Base-by-base conservation (phyloP, 441 rosid genomes). In the Hura crepitans region DNA sequence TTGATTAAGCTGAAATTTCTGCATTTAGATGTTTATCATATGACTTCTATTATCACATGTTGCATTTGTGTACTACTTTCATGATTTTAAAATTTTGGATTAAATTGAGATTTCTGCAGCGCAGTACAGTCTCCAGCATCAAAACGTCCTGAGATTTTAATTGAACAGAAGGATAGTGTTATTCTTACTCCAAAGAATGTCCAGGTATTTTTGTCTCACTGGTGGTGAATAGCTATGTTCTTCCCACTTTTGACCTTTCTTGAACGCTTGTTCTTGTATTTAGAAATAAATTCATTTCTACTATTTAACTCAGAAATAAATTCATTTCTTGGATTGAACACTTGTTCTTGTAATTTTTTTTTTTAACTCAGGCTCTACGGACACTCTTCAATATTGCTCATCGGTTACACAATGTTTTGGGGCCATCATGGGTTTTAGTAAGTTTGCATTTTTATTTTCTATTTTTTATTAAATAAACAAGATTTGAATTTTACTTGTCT, bases 381-480 rank as follows among this genome's bases (percentile, higher is more conserved):
- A 96, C 99, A 68, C 98, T 96, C 78, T 96, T 96, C 84, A 96
- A 96, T 77, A 76, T 96, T 72, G 91, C 98, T 76, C 98, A 91
- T 85, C 83, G 99, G 73, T 79, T 96, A 77, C 94, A 91, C 80
- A 93, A 93, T 77, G 97, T 91, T 64, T 84, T 96, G 81, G 99
- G 99, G 51, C 97, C 98, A 22, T 96, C 99, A 42, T 96, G 99
- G 99, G 95, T 93, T 77, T 81, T 96, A 95, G 98, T 92, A 87
- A 78, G 97, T 83, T 47, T 71, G 53, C 35, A 72, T 68, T 76
- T 60, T n/a, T 49, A 30, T 37, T 37, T 64, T 18, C 45, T 69
- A 62, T 69, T 72, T 55, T 62, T 75, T 74, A 63, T 46, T 22
- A 74, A 65, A 35, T 25, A 65, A 46, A 69, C 50, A 28, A 60